Evolutionary conservation across 2,329 filamentous ascomycete species (phyloP).

Genomic region (Monilinia vaccinii-corymbosi): DNA sequence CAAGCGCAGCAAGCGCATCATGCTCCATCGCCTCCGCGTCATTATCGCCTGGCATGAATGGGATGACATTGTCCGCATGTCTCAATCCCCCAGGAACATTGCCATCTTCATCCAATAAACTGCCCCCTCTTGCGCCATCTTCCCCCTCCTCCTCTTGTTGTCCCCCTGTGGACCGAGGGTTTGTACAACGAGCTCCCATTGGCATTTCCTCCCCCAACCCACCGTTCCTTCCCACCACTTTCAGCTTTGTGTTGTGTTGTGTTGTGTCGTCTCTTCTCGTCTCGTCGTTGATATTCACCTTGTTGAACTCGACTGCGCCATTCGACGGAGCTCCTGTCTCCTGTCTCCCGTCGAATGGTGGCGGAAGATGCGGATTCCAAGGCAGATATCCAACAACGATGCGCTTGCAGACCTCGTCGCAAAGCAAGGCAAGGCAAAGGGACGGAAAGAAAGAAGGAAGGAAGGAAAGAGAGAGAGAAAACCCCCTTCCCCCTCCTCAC

Average conservation of each 20-base stretch:
- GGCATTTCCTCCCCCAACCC: background rate
- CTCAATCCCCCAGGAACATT: background rate
- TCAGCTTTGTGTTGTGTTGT: background rate
- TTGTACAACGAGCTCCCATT: conserved; percentile 2
- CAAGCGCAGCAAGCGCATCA: background rate
- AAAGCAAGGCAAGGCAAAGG: background rate
- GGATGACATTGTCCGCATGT: background rate
- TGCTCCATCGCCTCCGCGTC: background rate
- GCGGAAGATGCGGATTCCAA: background rate
- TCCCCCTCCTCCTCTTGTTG: background rate
- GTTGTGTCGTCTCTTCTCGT: background rate
- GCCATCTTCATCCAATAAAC: background rate
- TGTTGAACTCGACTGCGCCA: background rate
- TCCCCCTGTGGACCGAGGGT: background rate
- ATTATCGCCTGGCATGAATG: background rate
- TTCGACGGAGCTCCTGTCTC: background rate
- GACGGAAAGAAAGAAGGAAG: background rate
- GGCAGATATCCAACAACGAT: background rate
- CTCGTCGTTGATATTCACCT: background rate
- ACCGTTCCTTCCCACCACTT: background rate
- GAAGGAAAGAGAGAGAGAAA: background rate
- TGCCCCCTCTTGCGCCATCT: background rate
- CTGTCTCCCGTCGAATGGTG: background rate
- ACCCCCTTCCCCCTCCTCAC: no score
- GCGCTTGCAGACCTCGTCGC: background rate